Percentiles rank a stretch among this genome's conserved stretches.
Evolutionary conservation across 495 filamentous ascomycete genomes (phyloP).

Genomic region (Haplographium delicatum): DNA sequence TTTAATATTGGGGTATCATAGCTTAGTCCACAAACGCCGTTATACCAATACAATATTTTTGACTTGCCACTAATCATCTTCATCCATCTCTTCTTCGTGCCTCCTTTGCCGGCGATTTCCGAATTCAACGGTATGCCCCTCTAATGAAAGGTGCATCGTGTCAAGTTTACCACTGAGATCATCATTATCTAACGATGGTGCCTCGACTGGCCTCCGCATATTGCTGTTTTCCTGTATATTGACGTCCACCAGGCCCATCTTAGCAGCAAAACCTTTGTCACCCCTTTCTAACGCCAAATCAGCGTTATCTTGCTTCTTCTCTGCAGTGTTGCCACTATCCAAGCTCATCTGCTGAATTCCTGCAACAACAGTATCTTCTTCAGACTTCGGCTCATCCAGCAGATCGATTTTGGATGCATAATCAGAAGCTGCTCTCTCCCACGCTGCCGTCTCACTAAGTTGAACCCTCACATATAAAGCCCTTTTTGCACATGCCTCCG

Average conservation of each 20-base stretch:
- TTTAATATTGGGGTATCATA: no score
- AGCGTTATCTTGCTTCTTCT: slow-evolving; percentile 27
- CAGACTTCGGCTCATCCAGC: slow-evolving; percentile 41
- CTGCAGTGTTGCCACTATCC: slow-evolving; percentile 9
- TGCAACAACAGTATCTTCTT: slow-evolving; percentile 21
- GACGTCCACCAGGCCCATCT: slow-evolving; percentile 25
- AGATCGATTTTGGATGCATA: slow-evolving; percentile 42
- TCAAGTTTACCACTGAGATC: slow-evolving; percentile 23
- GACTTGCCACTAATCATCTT: no score
- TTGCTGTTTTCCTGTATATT: slow-evolving; percentile 49
- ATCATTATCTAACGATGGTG: slow-evolving; percentile 30
- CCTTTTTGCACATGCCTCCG: slow-evolving; percentile 65
- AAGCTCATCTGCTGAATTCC: slow-evolving; percentile 22
- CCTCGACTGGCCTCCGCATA: slow-evolving; percentile 24
- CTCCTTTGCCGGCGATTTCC: slow-evolving; percentile 14
- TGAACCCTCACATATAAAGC: slow-evolving; percentile 85
- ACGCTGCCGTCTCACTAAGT: slow-evolving; percentile 69
- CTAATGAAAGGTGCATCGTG: slow-evolving; percentile 36
- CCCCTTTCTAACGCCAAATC: slow-evolving; percentile 52
- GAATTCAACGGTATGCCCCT: slow-evolving; percentile 38
- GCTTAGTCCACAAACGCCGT: no score
- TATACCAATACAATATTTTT: no score
- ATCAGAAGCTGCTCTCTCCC: slow-evolving; percentile 55
- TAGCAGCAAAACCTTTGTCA: slow-evolving; percentile 26
- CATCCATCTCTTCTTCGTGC: slow-evolving; percentile 4